Evolutionary conservation across 2,329 filamentous ascomycete genomes (phyloP).

Genomic region (Gliomastix tumulicola): DNA sequence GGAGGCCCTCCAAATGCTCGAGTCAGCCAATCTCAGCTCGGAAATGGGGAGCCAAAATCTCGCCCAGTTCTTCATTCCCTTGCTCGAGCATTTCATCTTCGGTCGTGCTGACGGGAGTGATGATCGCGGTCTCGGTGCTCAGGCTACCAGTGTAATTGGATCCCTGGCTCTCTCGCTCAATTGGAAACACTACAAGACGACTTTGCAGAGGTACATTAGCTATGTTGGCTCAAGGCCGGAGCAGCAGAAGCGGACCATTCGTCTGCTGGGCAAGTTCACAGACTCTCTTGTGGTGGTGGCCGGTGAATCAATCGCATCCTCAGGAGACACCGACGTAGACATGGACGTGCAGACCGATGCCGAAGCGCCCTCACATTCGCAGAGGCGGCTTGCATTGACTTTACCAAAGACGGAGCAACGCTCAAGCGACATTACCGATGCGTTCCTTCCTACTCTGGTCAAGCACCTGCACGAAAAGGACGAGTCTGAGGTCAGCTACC

Average conservation of each 20-base stretch:
- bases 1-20: conserved; percentile 73
- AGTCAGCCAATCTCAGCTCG: conserved; percentile 56
- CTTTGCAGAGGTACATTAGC: conserved; percentile 75
- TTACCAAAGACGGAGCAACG: conserved; percentile 64
- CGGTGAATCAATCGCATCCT: neutral
- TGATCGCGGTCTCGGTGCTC: conserved; percentile 79
- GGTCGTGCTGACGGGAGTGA: conserved; percentile 66
- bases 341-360: conserved; percentile 33
- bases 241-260: conserved; percentile 77
- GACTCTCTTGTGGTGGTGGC: conserved; percentile 58
- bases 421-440: conserved; percentile 62
- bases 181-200: conserved; percentile 84
- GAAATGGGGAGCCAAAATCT: conserved; percentile 71
- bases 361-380: conserved; percentile 11
- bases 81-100: conserved; percentile 92
- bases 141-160: conserved; percentile 77
- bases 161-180: conserved; percentile 69
- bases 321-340: conserved; percentile 32
- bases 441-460: conserved; percentile 73
- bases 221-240: conserved; percentile 78
- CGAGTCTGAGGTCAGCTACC: conserved; percentile 86
- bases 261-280: conserved; percentile 72
- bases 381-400: conserved; percentile 49
- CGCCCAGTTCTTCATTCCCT: conserved; percentile 79
- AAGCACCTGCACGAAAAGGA: conserved; percentile 90